Evolutionary conservation across 495 filamentous ascomycete species (phyloP).

Genomic region (Penicillium verhagenii): DNA sequence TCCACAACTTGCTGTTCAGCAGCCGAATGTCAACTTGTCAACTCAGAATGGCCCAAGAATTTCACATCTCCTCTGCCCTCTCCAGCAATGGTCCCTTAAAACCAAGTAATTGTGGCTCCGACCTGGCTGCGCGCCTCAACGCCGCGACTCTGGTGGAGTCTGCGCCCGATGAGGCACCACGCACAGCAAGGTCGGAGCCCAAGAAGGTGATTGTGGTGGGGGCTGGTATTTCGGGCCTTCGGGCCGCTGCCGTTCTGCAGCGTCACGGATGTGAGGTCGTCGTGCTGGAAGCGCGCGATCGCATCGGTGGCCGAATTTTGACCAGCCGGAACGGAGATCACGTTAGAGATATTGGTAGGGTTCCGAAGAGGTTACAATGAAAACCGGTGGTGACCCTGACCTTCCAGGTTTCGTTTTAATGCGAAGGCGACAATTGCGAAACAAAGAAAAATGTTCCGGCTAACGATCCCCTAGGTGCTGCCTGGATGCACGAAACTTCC

Average conservation of each 20-base stretch:
- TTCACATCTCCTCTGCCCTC: slow-evolving; percentile 15
- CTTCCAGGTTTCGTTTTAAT: neutral
- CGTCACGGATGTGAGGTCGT: slow-evolving; percentile 22
- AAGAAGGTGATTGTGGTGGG: slow-evolving; percentile 29
- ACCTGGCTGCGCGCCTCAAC: slow-evolving; percentile 21
- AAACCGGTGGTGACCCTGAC: neutral
- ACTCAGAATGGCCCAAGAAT: slow-evolving; percentile 24
- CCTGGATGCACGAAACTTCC: slow-evolving; percentile 30
- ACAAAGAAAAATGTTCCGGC: neutral
- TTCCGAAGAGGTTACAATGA: neutral
- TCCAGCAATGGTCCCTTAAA: slow-evolving; percentile 14
- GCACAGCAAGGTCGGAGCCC: slow-evolving; percentile 22
- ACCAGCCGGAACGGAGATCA: slow-evolving; percentile 20
- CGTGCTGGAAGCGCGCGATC: slow-evolving; percentile 26
- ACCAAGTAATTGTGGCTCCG: slow-evolving; percentile 27
- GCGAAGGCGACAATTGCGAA: neutral
- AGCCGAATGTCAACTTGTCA: slow-evolving; percentile 27
- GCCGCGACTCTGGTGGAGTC: slow-evolving; percentile 16
- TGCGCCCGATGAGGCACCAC: slow-evolving; percentile 13
- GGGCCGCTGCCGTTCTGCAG: slow-evolving; percentile 19
- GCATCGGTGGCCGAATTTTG: slow-evolving; percentile 26
- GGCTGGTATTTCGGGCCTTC: slow-evolving; percentile 23
- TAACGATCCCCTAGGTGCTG: slow-evolving; percentile 15
- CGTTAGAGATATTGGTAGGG: slow-evolving; percentile 23
- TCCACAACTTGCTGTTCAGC: neutral